phyloP scores from a whole-genome alignment of 169 alveolate genomes.

The Plasmodium billcollinsi region DNA sequence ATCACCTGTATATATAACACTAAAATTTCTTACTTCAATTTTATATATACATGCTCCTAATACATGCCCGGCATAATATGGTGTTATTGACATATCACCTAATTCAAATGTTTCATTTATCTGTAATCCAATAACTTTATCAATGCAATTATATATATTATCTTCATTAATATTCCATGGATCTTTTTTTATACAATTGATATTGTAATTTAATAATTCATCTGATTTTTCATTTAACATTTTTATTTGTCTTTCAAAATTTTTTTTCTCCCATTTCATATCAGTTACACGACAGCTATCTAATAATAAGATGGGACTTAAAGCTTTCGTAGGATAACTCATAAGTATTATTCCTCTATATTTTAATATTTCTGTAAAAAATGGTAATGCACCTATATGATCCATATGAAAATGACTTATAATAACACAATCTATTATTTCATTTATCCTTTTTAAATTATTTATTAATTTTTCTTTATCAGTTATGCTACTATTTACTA shows the following conservation, averaged over 20 bases:
- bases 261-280: constrained; percentile 80
- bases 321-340: constrained; percentile 98
- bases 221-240: constrained; percentile 80
- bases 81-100: constrained; percentile 93
- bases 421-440: constrained; percentile 93
- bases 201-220: constrained; percentile 71
- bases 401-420: constrained; percentile 98
- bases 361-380: constrained; percentile 94
- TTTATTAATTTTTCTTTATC: constrained; percentile 59
- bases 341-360: constrained; percentile 94
- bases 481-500: constrained; percentile 57
- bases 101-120: constrained; percentile 91
- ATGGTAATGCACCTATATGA: constrained; percentile 99
- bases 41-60: constrained; percentile 98
- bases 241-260: constrained; percentile 79
- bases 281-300: constrained; percentile 95
- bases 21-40: constrained; percentile 92
- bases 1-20: constrained; percentile 96
- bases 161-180: constrained; percentile 90
- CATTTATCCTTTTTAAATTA: constrained; percentile 68
- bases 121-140: constrained; percentile 91
- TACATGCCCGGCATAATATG: constrained; percentile 99
- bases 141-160: constrained; percentile 90
- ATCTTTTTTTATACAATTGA: constrained; percentile 66
- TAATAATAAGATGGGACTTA: constrained; percentile 96